Evolutionary conservation across 2,329 filamentous ascomycete genomes (phyloP), one percentile per base, ranked within the genome.

Genomic region (Triangularia verruculosa): DNA sequence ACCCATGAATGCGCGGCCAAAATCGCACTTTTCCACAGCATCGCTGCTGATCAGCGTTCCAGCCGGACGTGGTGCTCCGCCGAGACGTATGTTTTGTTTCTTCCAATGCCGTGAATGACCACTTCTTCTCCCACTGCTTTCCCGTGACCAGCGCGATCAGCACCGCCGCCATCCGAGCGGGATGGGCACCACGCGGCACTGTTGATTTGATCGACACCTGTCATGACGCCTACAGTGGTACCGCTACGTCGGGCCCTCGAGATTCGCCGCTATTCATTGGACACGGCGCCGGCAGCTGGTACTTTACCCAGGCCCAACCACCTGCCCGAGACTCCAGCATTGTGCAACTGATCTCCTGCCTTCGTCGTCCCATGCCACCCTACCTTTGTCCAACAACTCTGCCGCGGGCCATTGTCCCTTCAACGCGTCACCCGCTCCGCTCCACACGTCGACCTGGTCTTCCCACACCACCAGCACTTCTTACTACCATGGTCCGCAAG

Each of bases 401-500:
- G n/a, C n/a, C 7, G n/a, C 39, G 7, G 39, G 5, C n/a, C n/a
- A 47, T 47, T 47, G 17, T 20, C 39, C 39, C n/a, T 8, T 20
- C 39, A 6, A 47, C 39, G 39, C 17, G 39, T 47, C 39, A 47
- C n/a, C 9, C 39, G 3, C 39, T 47, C 17, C 17, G 12, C 34
- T 20, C 20, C 39, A 47, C 39, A 17, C n/a, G 13, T 8, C 13
- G 34, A 43, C 34, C 32, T 13, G 34, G 34, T 39, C 34, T 20
- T 17, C 39, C 39, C 39, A 47, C 11, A 47, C 39, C 5, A 17
- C n/a, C 8, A 8, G n/a, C 39, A 8, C 39, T 8, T n/a, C 17
- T 47, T 17, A 20, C 30, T 25, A 22, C 55, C 24, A 67, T 67
- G 65, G 54, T 51, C 9, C 47, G 34, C 5, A 63, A 52, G 24